Conservation (phyloP, 345 rosid species). For the Eucalyptus urophylla region DNA sequence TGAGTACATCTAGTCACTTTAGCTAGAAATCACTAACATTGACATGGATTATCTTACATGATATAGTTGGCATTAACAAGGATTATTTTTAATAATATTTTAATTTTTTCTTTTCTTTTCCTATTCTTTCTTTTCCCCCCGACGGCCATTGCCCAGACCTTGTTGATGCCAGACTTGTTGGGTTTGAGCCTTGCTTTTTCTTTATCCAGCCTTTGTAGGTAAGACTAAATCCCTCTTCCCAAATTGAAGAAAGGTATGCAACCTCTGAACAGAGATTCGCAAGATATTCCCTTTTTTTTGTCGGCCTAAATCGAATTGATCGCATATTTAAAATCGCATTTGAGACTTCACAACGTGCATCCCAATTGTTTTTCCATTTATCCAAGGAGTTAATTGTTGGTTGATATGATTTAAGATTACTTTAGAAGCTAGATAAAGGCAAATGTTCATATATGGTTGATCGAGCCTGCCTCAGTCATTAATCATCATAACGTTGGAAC, state of each 20-base stretch:
- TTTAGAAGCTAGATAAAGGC: not conserved
- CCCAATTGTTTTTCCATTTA: not conserved
- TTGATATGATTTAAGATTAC: not conserved
- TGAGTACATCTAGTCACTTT: not conserved
- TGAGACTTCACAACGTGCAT: not conserved
- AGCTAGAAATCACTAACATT: not conserved
- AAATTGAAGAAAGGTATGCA: not conserved
- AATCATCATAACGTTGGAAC: not conserved
- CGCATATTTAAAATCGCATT: too few species aligned
- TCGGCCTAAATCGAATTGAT: too few species aligned
- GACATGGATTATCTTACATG: not conserved
- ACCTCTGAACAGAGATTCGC: not conserved
- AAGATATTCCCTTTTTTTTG: too few species aligned
- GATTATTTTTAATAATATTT: too few species aligned
- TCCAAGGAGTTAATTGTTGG: not conserved
- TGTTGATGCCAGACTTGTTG: too few species aligned
- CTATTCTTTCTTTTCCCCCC: too few species aligned
- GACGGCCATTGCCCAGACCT: too few species aligned
- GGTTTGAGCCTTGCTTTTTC: too few species aligned
- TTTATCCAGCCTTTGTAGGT: not conserved
- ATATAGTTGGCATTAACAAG: rapidly evolving
- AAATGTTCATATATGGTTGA: not conserved
- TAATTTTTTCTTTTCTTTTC: too few species aligned
- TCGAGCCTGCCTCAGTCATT: not conserved
- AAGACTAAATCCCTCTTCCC: not conserved